Evolutionary conservation across 345 rosid species (phyloP).

Genomic region (Gossypium herbaceum): DNA sequence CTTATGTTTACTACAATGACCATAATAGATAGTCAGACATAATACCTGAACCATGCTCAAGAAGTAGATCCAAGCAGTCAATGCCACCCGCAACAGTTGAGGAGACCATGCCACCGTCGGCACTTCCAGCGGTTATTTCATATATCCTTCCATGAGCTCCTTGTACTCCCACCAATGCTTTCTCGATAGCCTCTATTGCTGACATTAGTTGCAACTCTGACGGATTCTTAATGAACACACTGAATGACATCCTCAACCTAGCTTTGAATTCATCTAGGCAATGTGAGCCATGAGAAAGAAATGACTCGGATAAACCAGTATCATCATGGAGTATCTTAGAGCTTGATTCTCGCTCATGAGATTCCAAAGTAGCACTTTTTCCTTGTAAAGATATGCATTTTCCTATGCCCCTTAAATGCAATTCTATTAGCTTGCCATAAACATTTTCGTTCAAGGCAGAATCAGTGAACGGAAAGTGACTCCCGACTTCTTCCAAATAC

Average conservation of each 20-base stretch:
- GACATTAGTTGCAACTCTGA: conserved; percentile 62
- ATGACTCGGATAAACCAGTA: conserved; percentile 29
- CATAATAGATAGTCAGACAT: neutral
- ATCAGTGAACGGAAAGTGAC: conserved; percentile 43
- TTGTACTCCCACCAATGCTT: conserved; percentile 70
- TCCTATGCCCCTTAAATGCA: conserved; percentile 69
- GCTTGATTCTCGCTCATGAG: conserved; percentile 68
- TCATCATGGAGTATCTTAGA: conserved; percentile 37
- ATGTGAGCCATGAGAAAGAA: conserved; percentile 31
- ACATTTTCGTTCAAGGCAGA: conserved; percentile 35
- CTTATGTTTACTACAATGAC: neutral
- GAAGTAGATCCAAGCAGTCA: conserved; percentile 85
- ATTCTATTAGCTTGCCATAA: conserved; percentile 56
- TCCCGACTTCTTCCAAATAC: conserved; percentile 73
- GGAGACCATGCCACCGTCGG: conserved; percentile 63
- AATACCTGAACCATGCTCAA: conserved; percentile 76
- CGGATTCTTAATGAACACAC: conserved; percentile 49
- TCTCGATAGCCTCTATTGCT: conserved; percentile 70
- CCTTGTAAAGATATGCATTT: conserved; percentile 84
- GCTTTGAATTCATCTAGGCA: conserved; percentile 61
- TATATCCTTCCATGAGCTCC: conserved; percentile 41
- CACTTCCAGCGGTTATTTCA: conserved; percentile 49
- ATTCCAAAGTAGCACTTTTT: conserved; percentile 63
- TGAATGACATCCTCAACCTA: conserved; percentile 67
- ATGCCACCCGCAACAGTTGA: conserved; percentile 71